A percentile compares a stretch with the other conserved stretches of the same genome.
These are phyloP conservation scores for Priceomyces castillae DNA, from an alignment of 805 yeast genomes.

Conservation along the genomic window DNA sequence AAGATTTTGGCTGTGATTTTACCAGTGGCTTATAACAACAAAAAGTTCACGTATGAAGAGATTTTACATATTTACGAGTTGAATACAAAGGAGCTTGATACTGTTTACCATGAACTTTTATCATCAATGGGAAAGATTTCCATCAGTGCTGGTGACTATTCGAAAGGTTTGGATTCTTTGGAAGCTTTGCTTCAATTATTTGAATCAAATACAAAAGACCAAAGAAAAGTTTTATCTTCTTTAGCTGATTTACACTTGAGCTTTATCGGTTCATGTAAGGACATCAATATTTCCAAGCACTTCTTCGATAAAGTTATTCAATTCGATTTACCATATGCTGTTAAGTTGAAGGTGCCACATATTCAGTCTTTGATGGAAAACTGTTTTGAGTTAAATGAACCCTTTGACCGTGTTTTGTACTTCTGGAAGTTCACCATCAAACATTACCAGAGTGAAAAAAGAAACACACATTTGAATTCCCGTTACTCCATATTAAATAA, in stretches of 20 bases:
- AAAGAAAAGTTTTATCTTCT: conserved; percentile 42
- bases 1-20: conserved; percentile 66
- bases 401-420: conserved; percentile 55
- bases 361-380: conserved; percentile 63
- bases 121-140: conserved; percentile 76
- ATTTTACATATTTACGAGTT: conserved; percentile 54
- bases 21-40: conserved; percentile 61
- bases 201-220: conserved; percentile 23
- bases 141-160: conserved; percentile 59
- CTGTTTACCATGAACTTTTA: conserved; percentile 47
- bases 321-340: conserved; percentile 68
- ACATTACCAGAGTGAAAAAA: conserved; percentile 46
- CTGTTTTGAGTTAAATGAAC: conserved; percentile 54
- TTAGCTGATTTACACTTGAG: conserved; percentile 72
- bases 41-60: conserved; percentile 60
- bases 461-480: conserved; percentile 57
- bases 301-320: conserved; percentile 73
- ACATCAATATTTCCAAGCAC: conserved; percentile 65
- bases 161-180: conserved; percentile 63
- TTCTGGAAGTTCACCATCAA: conserved; percentile 63
- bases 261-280: conserved; percentile 75
- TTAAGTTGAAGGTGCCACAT: conserved; percentile 69
- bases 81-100: conserved; percentile 28
- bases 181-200: conserved; percentile 55
- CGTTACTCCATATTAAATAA: conserved; percentile 71